phyloP scores from a whole-genome alignment of 2,329 filamentous ascomycete species.

The Hypoxylon sp. region DNA sequence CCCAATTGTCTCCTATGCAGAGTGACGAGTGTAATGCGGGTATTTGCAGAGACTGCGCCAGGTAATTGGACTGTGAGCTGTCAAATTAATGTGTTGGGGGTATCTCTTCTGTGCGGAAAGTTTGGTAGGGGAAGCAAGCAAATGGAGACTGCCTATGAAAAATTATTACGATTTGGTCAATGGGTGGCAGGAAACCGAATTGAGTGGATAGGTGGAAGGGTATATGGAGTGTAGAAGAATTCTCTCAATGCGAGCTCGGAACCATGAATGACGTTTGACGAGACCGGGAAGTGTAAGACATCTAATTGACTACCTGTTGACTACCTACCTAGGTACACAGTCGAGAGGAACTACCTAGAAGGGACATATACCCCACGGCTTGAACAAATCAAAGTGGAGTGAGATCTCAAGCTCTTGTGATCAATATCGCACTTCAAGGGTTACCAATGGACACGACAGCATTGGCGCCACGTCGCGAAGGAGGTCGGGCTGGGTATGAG shows the following conservation, averaged over 20 bases:
- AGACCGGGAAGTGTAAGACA: constrained; percentile 45
- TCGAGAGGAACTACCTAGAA: constrained; percentile 43
- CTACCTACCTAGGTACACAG: constrained; percentile 24
- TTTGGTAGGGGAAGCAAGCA: constrained; percentile 40
- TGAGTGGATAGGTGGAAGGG: constrained; percentile 52
- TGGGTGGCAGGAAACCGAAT: constrained; percentile 52
- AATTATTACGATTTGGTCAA: constrained; percentile 39
- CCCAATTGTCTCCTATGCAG: constrained; percentile 39
- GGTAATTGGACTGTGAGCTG: constrained; percentile 46
- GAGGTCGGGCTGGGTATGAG: constrained; percentile 42
- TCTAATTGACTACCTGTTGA: constrained; percentile 38
- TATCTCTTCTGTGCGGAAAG: constrained; percentile 48
- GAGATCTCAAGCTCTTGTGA: constrained; percentile 55
- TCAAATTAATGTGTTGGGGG: constrained; percentile 41
- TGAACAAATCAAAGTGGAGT: constrained; percentile 50
- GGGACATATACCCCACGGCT: constrained; percentile 49
- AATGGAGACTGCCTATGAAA: constrained; percentile 47
- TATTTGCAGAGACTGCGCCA: constrained; percentile 45
- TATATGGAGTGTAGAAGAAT: constrained; percentile 45
- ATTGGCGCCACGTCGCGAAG: constrained; percentile 60
- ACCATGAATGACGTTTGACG: constrained; percentile 44
- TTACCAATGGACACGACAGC: constrained; percentile 55
- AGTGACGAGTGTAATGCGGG: constrained; percentile 45
- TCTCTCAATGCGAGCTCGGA: constrained; percentile 48
- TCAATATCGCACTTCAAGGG: constrained; percentile 54